Evolutionary conservation across 352 stramenopile genomes (phyloP), one percentile per base, ranked within the genome.

Genomic region (Globisporangium okanoganense): DNA sequence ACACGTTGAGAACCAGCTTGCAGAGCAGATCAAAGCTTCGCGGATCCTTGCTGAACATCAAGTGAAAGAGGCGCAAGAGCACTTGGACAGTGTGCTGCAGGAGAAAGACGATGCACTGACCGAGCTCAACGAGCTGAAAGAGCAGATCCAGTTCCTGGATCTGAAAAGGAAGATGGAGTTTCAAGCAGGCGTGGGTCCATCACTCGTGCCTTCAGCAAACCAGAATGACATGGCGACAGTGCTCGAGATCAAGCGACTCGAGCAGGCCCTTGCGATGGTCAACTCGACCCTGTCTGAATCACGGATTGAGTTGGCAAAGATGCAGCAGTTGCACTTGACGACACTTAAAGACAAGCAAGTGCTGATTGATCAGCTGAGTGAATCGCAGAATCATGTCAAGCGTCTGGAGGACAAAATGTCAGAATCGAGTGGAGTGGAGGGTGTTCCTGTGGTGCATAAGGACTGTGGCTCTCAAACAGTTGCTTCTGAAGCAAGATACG

Each of bases 141-240:
- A 86, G 51, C 76, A 92, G 29, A 74, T 86, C n/a, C 61, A 79
- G 31, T 79, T 83, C 24, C 41, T 84, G 8, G 65, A 56, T 6
- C 4, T 75, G 58, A 77, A 82, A 58, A 68, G 71, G 33, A 81
- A 79, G 18, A 79, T 89, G 53, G 61, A 70, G 43, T 65, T 72
- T n/a, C 54, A 64, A 53, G 58, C 43, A 47, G 54, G 48, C 1
- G 36, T 35, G 5, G 29, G 29, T 33, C 27, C 52, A 13, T 38
- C 61, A 9, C 7, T 22, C 29, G 29, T 33, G 16, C 43, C 10
- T 8, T 24, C 45, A 14, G 6, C 41, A 6, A 27, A 13, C 25
- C 55, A 56, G 51, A 33, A 18, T 25, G 58, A 70, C 36, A 51
- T 27, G 9, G 63, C 65, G 8, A 56, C 71, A 4, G 49, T 72